Percentiles rank a stretch among this genome's conserved stretches.
Evolutionary conservation across 768 basidiomycete species (phyloP).

Genomic region (Hygrophorus russula): DNA sequence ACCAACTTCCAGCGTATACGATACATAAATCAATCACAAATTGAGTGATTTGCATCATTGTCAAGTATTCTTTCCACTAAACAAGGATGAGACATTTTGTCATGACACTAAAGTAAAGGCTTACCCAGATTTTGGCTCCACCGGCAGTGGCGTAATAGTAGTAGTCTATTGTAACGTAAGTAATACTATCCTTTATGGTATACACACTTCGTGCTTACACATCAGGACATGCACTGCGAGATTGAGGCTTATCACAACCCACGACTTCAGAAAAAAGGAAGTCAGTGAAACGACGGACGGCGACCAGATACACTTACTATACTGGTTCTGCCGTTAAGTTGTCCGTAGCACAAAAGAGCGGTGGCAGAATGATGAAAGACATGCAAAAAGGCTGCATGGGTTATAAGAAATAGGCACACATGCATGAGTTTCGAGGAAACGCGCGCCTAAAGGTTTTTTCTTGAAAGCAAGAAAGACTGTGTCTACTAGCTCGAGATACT

Average conservation of each 20-base stretch:
- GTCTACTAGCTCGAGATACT: conserved; percentile 93
- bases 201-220: conserved; percentile 52
- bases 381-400: conserved; percentile 78
- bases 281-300: conserved; percentile 4
- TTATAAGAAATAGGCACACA: neutral
- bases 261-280: conserved; percentile 50
- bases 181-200: conserved; percentile 1
- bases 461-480: conserved; percentile 96
- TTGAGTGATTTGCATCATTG: conserved; percentile 92
- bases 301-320: conserved; percentile 49
- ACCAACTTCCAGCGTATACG: conserved; percentile 93
- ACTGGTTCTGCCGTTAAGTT: conserved; percentile 89
- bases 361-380: conserved; percentile 99
- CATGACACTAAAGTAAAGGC: conserved; percentile 11
- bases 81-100: conserved; percentile 1
- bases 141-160: conserved; percentile 99
- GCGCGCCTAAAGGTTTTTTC: conserved; percentile 92
- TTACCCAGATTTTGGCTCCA: conserved; percentile 92
- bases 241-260: conserved; percentile 91
- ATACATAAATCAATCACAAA: conserved; percentile 86
- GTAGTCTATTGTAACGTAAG: conserved; percentile 57
- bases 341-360: conserved; percentile 86
- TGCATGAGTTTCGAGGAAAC: conserved; percentile 3
- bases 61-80: conserved; percentile 98
- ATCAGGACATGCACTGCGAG: conserved; percentile 92